Base-by-base conservation (phyloP, 2,329 filamentous ascomycete species). In the Whalleya microplaca region DNA sequence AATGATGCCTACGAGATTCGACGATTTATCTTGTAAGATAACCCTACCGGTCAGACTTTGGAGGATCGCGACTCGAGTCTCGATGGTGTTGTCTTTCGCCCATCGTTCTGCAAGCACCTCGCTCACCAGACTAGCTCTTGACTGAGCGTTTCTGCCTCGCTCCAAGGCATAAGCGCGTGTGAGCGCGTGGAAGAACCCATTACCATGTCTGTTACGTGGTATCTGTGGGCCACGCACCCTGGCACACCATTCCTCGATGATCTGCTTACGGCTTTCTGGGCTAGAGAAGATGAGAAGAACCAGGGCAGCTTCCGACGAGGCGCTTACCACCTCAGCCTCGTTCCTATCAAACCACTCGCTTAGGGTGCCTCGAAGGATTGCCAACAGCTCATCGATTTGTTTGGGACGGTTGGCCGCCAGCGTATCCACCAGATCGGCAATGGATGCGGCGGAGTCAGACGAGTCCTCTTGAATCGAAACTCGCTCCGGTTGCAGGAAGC, bases 1-100 rank as follows among this genome's bases (percentile, higher is more conserved):
- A 8, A 89, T 72, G 1, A 85, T 60, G 0, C 67, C 64, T 1
- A 83, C 58, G 55, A 86, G 81, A 2, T 67, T 64, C 4, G 64
- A 61, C 2, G 75, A 69, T 42, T 76, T 74, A 23, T 76, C 68
- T 40, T 66, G 71, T 3, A 85, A 69, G 3, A 82, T 69, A 5
- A 73, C 73, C 54, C 78, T 81, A 32, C 74, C 75, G 1, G 77
- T 72, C 23, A 88, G 71, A 48, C 81, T 83, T 56, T 82, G 78
- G 12, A 88, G 72, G 21, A 88, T 80, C 1, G 83, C 76, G 2
- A 81, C 78, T 18, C 80, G 76, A 2, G 78, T 82, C 10, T 85
- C 82, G 16, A 85, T 74, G 20, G 80, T 71, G 2, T 62, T 66
- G 49, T 84, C 81, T 14, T 69, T 71, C 1, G 66, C 65, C 85